phyloP scores from a whole-genome alignment of 2,329 filamentous ascomycete genomes.

The Meredithiella fracta region DNA sequence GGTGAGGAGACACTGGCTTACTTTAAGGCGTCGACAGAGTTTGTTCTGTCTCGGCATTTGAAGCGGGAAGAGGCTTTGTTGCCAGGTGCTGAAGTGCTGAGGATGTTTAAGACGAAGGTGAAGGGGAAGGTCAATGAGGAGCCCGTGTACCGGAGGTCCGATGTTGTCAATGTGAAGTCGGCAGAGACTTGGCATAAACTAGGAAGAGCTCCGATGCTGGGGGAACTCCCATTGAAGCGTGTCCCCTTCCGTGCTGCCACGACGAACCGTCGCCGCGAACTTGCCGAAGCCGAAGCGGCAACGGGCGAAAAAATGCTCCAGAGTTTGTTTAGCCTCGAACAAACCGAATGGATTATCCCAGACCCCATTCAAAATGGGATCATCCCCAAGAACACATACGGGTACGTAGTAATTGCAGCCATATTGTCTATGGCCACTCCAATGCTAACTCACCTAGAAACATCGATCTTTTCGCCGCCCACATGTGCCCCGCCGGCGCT shows the following conservation, averaged over 20 bases:
- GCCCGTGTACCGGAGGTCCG: constrained; percentile 61
- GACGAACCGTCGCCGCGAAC: constrained; percentile 67
- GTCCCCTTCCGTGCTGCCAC: constrained; percentile 89
- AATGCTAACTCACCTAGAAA: constrained; percentile 32
- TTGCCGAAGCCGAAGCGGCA: constrained; percentile 66
- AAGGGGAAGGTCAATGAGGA: constrained; percentile 64
- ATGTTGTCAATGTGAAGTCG: constrained; percentile 74
- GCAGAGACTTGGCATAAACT: constrained; percentile 97
- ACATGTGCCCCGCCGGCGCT: constrained; percentile 77
- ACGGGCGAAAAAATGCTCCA: constrained; percentile 75
- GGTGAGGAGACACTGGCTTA: constrained; percentile 72
- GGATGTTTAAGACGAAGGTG: constrained; percentile 54
- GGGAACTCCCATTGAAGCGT: constrained; percentile 62
- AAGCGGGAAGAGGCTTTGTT: constrained; percentile 81
- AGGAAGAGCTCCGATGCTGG: constrained; percentile 56
- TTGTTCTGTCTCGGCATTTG: constrained; percentile 69
- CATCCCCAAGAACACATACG: constrained; percentile 88
- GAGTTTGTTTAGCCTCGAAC: constrained; percentile 64
- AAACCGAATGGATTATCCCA: constrained; percentile 93
- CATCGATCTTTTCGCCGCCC: constrained; percentile 85
- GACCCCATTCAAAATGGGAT: constrained; percentile 66
- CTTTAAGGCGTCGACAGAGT: constrained; percentile 74
- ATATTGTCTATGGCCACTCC: neutral
- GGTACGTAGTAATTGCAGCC: no score
- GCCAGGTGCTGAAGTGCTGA: constrained; percentile 50